Conservation (phyloP, 1,284 basidiomycete genomes). For the Leccinum ponderosum region DNA sequence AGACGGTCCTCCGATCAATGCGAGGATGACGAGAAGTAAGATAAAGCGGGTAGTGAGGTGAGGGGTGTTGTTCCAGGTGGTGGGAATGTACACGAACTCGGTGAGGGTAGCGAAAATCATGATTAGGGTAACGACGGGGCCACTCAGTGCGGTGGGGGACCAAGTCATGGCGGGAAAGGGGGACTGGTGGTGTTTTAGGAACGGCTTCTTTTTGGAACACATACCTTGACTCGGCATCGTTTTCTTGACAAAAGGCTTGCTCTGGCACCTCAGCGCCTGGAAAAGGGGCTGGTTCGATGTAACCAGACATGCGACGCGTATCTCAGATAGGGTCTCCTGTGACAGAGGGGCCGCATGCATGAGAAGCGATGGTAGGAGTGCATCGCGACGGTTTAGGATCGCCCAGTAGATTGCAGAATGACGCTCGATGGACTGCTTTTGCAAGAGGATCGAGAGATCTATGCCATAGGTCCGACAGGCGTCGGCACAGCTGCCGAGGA, state of each 20-base stretch:
- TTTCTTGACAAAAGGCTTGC: conserved; percentile 12
- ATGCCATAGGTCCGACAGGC: conserved; percentile 43
- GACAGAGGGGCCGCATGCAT: conserved; percentile 52
- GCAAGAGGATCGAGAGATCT: conserved; percentile 49
- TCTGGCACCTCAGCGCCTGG: conserved; percentile 45
- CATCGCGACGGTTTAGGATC: conserved; percentile 50
- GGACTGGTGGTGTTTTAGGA: background rate
- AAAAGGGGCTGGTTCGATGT: conserved; percentile 64
- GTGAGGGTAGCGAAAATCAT: no score
- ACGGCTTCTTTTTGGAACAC: background rate
- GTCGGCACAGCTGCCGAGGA: conserved; percentile 48
- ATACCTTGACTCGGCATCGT: conserved; percentile 12
- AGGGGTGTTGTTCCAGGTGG: no score
- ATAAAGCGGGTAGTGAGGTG: no score
- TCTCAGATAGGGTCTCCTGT: conserved; percentile 49
- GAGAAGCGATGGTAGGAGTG: conserved; percentile 49
- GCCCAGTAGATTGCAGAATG: conserved; percentile 72
- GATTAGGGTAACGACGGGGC: no score
- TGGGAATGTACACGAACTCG: no score
- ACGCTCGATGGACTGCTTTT: conserved; percentile 62
- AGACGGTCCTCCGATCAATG: no score
- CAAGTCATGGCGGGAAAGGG: no score
- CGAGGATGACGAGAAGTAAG: no score
- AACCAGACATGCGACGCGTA: conserved; percentile 63
- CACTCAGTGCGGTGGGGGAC: no score